Evolutionary conservation across 768 basidiomycete species (phyloP), one percentile per base, ranked within the genome.

Genomic region (Russula emetica): DNA sequence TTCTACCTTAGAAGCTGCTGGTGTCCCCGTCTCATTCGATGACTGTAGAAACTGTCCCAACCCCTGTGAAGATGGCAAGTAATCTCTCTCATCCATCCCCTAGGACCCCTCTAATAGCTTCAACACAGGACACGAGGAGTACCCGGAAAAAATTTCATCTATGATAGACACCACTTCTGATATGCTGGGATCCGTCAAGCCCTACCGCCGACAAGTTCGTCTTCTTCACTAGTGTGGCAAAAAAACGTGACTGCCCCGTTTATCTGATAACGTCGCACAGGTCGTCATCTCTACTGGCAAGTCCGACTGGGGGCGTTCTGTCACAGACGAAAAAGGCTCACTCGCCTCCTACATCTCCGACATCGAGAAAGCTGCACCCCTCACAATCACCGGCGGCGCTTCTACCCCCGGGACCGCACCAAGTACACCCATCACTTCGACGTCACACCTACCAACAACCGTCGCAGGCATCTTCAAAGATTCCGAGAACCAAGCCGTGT

Each of bases 261-360:
- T 56, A 66, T 68, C 63, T 65, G 51, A 51, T 64, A 55, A 67
- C 20, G 16, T 8, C 36, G 10, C 24, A 7, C 20, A 94, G 88
- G 80, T 96, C 38, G 79, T 98, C 38, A 90, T 98, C 58, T 94
- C 92, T 1, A 96, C 94, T 0, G 93, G 93, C 7, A 86, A 90
- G 74, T 80, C 85, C 22, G 93, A 98, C 76, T 98, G 95, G 95
- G 83, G 85, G 44, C 79, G 80, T 47, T 86, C 94, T 49, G 84
- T 98, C 63, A 88, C 88, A 2, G 82, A 86, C 62, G 87, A 83
- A 30, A 76, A 80, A 28, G 83, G 80, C 54, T 85, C 88, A 6
- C 83, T 98, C 28, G 90, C 94, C 7, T 80, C 84, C 64, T 75
- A 82, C 76, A 70, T 87, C 69, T 62, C 58, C 58, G 50, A 66